These are phyloP conservation scores for Achaetomium macrosporum DNA, from an alignment of 2,329 filamentous ascomycete genomes.

Conservation along the genomic window DNA sequence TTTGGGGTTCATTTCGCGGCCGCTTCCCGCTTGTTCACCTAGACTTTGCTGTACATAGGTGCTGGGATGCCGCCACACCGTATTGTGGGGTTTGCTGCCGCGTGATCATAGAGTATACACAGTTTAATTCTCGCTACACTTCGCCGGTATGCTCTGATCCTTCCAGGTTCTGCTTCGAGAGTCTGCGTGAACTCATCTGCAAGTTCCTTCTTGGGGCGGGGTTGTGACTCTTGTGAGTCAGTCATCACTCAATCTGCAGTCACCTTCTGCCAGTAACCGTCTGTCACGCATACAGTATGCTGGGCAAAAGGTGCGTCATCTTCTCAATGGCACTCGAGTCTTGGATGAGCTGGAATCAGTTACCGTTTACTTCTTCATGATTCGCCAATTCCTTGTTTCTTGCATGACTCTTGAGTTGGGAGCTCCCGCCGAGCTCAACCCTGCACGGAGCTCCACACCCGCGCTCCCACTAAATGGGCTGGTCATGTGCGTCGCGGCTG, in stretches of 20 bases:
- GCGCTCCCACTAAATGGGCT: slow-evolving; percentile 14
- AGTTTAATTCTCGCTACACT: neutral
- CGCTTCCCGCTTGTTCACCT: neutral
- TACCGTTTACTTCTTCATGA: neutral
- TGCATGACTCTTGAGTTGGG: neutral
- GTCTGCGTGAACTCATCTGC: too few species aligned
- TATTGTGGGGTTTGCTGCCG: neutral
- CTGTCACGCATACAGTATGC: neutral
- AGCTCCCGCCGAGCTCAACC: neutral
- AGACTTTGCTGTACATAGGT: slow-evolving; percentile 3
- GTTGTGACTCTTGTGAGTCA: neutral
- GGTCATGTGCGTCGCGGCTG: slow-evolving; percentile 22
- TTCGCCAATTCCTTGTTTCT: neutral
- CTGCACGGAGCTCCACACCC: neutral
- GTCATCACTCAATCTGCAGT: neutral
- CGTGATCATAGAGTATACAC: slow-evolving; percentile 2
- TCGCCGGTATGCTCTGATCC: neutral
- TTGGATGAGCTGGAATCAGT: neutral
- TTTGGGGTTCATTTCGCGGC: neutral
- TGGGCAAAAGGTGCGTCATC: neutral
- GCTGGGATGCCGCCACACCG: neutral
- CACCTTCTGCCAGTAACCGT: neutral
- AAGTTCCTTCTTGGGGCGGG: neutral
- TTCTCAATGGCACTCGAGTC: neutral
- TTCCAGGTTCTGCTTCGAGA: too few species aligned